These are phyloP conservation scores for Eucalyptus albens DNA, from an alignment of 345 rosid species.

Conservation along the genomic window DNA sequence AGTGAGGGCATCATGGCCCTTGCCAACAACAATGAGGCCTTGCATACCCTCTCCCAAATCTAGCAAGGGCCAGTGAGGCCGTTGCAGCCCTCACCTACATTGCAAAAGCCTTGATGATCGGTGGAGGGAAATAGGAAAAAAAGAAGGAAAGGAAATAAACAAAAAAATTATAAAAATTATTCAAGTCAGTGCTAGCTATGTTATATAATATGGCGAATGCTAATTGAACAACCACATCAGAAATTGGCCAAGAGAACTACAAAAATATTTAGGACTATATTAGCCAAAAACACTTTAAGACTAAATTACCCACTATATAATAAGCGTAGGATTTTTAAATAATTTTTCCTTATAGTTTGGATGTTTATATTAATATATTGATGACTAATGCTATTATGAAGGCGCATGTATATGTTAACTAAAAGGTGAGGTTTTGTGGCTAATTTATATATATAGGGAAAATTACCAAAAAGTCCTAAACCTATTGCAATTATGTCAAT, in stretches of 20 bases:
- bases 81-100: neutral
- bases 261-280: no score
- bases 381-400: neutral
- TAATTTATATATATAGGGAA: no score
- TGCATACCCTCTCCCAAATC: neutral
- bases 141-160: neutral
- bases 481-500: fast-evolving
- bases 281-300: neutral
- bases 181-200: fast-evolving
- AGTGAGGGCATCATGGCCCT: neutral
- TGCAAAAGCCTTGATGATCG: neutral
- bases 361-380: neutral
- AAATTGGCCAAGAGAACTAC: neutral
- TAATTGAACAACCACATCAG: neutral
- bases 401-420: neutral
- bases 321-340: neutral
- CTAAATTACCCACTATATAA: no score
- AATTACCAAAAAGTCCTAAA: no score
- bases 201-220: no score
- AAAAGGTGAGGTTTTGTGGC: neutral
- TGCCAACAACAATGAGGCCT: neutral
- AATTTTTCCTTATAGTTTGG: neutral
- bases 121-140: neutral
- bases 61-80: neutral
- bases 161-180: no score